phyloP scores from a whole-genome alignment of 208 protist genomes.

The Hexamita inflata region DNA sequence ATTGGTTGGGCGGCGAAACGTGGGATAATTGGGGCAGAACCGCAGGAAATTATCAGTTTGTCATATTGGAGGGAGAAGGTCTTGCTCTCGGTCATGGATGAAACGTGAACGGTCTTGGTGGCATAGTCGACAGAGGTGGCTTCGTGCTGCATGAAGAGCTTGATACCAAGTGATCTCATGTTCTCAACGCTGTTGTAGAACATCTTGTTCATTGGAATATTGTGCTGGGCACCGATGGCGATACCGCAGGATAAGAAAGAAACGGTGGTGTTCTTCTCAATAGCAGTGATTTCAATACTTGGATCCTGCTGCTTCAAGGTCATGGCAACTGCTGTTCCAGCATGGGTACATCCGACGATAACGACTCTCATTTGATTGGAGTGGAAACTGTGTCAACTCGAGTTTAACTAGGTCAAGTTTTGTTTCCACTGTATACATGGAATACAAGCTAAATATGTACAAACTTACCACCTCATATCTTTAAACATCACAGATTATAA shows the following conservation, averaged over 20 bases:
- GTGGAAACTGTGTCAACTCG: too few species aligned
- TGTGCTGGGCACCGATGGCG: slow-evolving; percentile 2
- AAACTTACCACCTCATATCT: too few species aligned
- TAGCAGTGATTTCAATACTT: not conserved
- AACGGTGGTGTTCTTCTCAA: not conserved
- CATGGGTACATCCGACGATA: slow-evolving; percentile 22
- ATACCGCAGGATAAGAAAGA: slow-evolving; percentile 25
- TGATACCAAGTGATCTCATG: not conserved
- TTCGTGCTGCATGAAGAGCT: not conserved
- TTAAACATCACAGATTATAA: too few species aligned
- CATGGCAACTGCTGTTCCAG: slow-evolving; percentile 4
- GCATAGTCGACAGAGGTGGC: not conserved
- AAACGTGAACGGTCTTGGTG: not conserved
- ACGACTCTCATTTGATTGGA: not conserved
- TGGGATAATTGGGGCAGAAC: slow-evolving; percentile 13
- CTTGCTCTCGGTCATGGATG: not conserved
- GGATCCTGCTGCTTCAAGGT: not conserved
- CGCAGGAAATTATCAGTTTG: slow-evolving; percentile 9
- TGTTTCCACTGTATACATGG: too few species aligned
- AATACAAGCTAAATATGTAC: too few species aligned
- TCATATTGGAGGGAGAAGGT: not conserved
- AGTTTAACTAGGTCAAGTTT: too few species aligned
- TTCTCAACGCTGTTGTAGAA: slow-evolving; percentile 6
- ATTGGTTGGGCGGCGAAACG: not conserved
- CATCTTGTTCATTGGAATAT: not conserved